These are phyloP conservation scores for Ascochyta lentis DNA, from an alignment of 2,329 filamentous ascomycete genomes.

Conservation along the genomic window DNA sequence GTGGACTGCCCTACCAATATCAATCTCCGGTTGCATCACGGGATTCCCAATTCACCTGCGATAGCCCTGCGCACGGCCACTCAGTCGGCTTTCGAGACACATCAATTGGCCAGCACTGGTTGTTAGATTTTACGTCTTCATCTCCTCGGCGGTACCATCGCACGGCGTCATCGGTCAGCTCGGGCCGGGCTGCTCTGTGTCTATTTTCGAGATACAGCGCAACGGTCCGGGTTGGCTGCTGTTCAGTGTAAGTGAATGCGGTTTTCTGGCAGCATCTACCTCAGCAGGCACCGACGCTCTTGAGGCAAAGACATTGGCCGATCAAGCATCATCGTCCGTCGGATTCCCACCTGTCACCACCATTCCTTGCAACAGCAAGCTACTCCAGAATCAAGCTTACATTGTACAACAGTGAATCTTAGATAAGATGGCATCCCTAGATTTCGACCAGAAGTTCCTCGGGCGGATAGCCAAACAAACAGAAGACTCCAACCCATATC, in stretches of 20 bases:
- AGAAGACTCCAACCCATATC: conserved; percentile 75
- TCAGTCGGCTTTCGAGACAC: conserved; percentile 28
- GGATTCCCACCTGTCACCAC: not conserved
- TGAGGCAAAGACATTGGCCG: not conserved
- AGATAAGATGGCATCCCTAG: conserved; percentile 83
- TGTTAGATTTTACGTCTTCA: conserved; percentile 35
- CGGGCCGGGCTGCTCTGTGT: conserved; percentile 44
- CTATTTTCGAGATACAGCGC: conserved; percentile 41
- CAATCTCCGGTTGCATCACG: conserved; percentile 39
- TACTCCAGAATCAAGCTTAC: not conserved
- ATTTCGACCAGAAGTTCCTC: conserved; percentile 97
- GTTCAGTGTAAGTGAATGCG: conserved; percentile 14
- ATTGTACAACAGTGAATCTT: not conserved
- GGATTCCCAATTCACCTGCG: conserved; percentile 42
- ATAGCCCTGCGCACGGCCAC: conserved; percentile 34
- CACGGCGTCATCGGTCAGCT: conserved; percentile 39
- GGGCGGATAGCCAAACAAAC: conserved; percentile 85
- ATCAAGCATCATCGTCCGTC: not conserved
- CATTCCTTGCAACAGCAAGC: not conserved
- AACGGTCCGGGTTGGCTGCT: conserved; percentile 41
- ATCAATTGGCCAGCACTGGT: conserved; percentile 43
- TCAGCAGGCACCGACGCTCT: not conserved
- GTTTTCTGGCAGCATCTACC: not conserved
- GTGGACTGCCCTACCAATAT: conserved; percentile 18
- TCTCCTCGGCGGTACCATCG: conserved; percentile 33